Percentiles rank a stretch among this genome's conserved stretches.
Evolutionary conservation across 768 basidiomycete species (phyloP).

Genomic region (Boletellus ananiceps): DNA sequence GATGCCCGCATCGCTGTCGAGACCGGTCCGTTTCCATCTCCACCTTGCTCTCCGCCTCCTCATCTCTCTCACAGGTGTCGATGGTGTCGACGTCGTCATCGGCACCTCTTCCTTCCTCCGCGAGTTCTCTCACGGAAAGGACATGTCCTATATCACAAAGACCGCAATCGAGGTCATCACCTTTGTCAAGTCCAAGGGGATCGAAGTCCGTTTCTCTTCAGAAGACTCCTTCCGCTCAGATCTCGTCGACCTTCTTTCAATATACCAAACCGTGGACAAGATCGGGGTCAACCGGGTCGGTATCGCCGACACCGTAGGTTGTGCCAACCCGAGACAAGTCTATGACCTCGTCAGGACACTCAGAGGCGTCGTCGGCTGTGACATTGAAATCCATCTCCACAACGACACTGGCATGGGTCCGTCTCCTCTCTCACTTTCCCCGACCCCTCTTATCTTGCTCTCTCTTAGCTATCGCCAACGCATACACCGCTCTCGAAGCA

Average conservation of each 20-base stretch:
- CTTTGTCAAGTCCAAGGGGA: conserved; percentile 98
- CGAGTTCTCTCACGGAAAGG: conserved; percentile 99
- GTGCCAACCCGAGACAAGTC: conserved; percentile 97
- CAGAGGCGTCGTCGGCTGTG: conserved; percentile 92
- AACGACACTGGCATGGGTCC: conserved; percentile 96
- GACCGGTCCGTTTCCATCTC: conserved; percentile 61
- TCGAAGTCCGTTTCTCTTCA: conserved; percentile 99
- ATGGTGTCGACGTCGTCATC: conserved; percentile 98
- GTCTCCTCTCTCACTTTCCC: conserved; percentile 13
- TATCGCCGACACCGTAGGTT: conserved; percentile 98
- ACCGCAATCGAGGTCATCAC: conserved; percentile 98
- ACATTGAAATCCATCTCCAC: conserved; percentile 97
- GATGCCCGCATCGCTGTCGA: conserved; percentile 98
- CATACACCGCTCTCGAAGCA: conserved; percentile 96
- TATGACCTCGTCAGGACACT: conserved; percentile 97
- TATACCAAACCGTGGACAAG: conserved; percentile 99
- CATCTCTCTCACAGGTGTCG: conserved; percentile 60
- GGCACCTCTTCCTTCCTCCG: conserved; percentile 98
- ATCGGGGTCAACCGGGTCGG: conserved; percentile 98
- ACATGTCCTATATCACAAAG: conserved; percentile 99
- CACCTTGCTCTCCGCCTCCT: neutral
- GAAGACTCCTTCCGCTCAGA: conserved; percentile 99
- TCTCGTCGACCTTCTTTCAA: conserved; percentile 95
- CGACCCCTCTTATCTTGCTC: conserved; percentile 1
- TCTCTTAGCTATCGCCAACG: conserved; percentile 85